Base-by-base conservation (phyloP, 2,329 filamentous ascomycete genomes). In the Hymenoscyphus repandus region DNA sequence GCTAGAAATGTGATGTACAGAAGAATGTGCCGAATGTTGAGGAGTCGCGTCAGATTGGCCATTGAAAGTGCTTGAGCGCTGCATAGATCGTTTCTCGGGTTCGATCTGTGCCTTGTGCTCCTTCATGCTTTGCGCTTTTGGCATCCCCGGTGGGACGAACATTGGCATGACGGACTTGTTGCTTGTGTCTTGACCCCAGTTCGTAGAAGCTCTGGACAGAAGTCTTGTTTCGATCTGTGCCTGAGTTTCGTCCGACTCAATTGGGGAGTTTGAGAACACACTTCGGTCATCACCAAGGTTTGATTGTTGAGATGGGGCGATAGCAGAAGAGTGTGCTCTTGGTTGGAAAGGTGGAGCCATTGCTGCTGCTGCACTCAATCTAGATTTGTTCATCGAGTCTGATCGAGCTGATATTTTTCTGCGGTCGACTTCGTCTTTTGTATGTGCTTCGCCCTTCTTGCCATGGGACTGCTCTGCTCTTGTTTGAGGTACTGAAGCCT, bases 281-380 rank as follows among this genome's bases (percentile, higher is more conserved):
- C 20, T 33, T 15, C 32, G 31, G 30, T 31, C 9, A 6, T 37
- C 17, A 22, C 42, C 27, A n/a, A 32, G 12, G 27, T 48, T 39
- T 20, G 43, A 27, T 15, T 44, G 15, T 33, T 54, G 45, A 30
- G 22, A 12, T 31, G 49, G 30, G 37, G 32, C n/a, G 36, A 38
- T 49, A 39, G 17, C 11, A 40, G 13, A 17, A n/a, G 18, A 15
- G 15, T 58, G 57, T 9, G 54, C 39, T 44, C 65, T 62, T 37
- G 66, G 66, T 30, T 67, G 62, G 41, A 68, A 68, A 27, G 65
- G 63, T 7, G 64, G 64, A 17, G 66, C 66, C 51, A 57, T 65
- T 37, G 66, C 66, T 38, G 66, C 64, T 20, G 62, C 60, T 13
- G 61, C 60, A 11, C 56, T 65, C 43, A 68, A 54, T 37, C 61